Percentiles rank a stretch among this genome's conserved stretches.
phyloP scores from a whole-genome alignment of 2,329 filamentous ascomycete species.

The Colletotrichum simmondsii region DNA sequence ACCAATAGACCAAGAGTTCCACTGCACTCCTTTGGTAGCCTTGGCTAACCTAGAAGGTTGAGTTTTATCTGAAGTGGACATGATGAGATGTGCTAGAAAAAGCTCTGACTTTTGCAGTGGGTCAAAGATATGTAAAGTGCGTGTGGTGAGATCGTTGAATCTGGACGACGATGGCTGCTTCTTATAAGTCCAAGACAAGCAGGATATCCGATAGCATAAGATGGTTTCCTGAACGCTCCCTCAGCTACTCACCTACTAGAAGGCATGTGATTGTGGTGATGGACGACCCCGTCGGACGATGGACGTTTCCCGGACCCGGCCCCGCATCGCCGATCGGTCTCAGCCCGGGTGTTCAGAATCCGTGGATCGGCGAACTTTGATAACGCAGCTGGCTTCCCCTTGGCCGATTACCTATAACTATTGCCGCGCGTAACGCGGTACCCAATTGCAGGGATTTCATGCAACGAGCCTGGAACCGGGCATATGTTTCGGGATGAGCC shows the following conservation, averaged over 20 bases:
- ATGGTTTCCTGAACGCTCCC: background rate
- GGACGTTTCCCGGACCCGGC: constrained; percentile 1
- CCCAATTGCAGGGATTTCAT: background rate
- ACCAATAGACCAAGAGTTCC: background rate
- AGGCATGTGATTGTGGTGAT: background rate
- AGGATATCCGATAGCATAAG: fast-evolving
- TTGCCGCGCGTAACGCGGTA: background rate
- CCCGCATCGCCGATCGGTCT: background rate
- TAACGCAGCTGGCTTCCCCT: background rate
- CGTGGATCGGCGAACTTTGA: background rate
- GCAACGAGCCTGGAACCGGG: too few species aligned
- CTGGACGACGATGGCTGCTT: background rate
- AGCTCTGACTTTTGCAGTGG: background rate
- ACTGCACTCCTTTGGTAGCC: background rate
- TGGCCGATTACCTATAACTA: background rate
- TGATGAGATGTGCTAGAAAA: background rate
- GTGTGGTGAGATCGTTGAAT: too few species aligned
- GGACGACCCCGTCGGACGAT: too few species aligned
- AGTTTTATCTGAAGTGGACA: background rate
- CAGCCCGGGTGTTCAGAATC: background rate
- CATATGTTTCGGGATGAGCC: background rate
- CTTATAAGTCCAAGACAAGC: too few species aligned
- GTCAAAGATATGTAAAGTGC: background rate
- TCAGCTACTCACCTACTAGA: too few species aligned
- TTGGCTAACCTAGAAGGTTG: background rate